Conservation (phyloP, 2,329 filamentous ascomycete genomes). For the Cercospora janseana region DNA sequence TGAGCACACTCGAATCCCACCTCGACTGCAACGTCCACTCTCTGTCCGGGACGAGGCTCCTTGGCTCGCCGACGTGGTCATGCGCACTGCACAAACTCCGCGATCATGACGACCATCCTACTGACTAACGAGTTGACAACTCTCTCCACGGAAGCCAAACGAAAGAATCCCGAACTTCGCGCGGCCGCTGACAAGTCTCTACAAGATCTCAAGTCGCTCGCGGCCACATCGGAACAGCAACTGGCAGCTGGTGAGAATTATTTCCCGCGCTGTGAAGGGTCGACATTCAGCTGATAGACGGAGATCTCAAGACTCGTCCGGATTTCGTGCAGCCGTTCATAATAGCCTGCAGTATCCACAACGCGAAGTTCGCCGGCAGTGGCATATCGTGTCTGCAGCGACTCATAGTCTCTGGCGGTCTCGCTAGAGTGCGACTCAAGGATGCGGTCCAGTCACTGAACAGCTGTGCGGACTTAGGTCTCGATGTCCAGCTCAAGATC, state of each 20-base stretch:
- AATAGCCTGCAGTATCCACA: conserved; percentile 85
- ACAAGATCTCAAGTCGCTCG: conserved; percentile 77
- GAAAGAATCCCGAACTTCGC: conserved; percentile 86
- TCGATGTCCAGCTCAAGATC: conserved; percentile 95
- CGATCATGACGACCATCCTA: conserved; percentile 34
- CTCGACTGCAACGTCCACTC: neutral
- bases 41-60: too few species aligned
- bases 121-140: conserved; percentile 35
- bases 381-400: conserved; percentile 74
- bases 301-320: conserved; percentile 77
- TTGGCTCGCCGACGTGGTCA: too few species aligned
- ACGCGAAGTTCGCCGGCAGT: conserved; percentile 84
- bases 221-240: conserved; percentile 72
- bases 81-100: too few species aligned
- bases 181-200: conserved; percentile 91
- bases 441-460: conserved; percentile 86
- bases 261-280: neutral
- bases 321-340: conserved; percentile 92
- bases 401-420: conserved; percentile 71
- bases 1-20: too few species aligned
- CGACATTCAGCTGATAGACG: conserved; percentile 31
- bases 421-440: conserved; percentile 75
- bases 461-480: conserved; percentile 68
- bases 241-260: conserved; percentile 61
- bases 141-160: conserved; percentile 69